Percentiles rank a stretch among this genome's conserved stretches.
These are phyloP conservation scores for Septoria petroselini DNA, from an alignment of 2,329 filamentous ascomycete genomes.

Conservation along the genomic window DNA sequence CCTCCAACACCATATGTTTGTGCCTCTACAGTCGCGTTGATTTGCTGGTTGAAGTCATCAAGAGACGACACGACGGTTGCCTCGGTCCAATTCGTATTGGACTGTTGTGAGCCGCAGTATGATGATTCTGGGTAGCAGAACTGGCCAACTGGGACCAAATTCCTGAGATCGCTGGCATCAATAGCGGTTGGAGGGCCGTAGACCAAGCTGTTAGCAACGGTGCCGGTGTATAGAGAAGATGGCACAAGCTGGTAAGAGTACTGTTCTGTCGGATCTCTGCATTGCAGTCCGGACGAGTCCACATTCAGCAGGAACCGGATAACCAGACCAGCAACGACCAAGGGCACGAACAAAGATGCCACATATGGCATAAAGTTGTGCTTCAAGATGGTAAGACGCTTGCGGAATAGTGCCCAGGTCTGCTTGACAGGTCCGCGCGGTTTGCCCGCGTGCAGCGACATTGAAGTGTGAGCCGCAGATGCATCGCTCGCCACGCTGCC, in stretches of 20 bases:
- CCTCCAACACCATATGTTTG: slow-evolving; percentile 7
- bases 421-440: slow-evolving; percentile 51
- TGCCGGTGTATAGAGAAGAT: slow-evolving; percentile 1
- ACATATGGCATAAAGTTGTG: slow-evolving; percentile 73
- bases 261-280: slow-evolving; percentile 33
- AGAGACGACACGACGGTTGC: slow-evolving; percentile 4
- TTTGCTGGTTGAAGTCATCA: slow-evolving; percentile 15
- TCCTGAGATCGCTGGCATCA: not conserved
- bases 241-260: slow-evolving; percentile 5
- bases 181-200: slow-evolving; percentile 12
- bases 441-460: slow-evolving; percentile 23
- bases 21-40: not conserved
- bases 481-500: slow-evolving; percentile 6
- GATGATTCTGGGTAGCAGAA: slow-evolving; percentile 15
- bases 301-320: slow-evolving; percentile 56
- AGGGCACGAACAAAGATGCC: slow-evolving; percentile 69
- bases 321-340: slow-evolving; percentile 74
- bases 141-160: slow-evolving; percentile 10
- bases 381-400: slow-evolving; percentile 71
- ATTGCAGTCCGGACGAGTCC: slow-evolving; percentile 52
- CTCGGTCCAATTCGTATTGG: not conserved
- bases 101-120: not conserved
- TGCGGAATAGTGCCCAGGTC: slow-evolving; percentile 67
- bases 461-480: slow-evolving; percentile 4
- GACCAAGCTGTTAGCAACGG: slow-evolving; percentile 1